phyloP scores from a whole-genome alignment of 2,329 filamentous ascomycete species.

The Fonsecaea pedrosoi region DNA sequence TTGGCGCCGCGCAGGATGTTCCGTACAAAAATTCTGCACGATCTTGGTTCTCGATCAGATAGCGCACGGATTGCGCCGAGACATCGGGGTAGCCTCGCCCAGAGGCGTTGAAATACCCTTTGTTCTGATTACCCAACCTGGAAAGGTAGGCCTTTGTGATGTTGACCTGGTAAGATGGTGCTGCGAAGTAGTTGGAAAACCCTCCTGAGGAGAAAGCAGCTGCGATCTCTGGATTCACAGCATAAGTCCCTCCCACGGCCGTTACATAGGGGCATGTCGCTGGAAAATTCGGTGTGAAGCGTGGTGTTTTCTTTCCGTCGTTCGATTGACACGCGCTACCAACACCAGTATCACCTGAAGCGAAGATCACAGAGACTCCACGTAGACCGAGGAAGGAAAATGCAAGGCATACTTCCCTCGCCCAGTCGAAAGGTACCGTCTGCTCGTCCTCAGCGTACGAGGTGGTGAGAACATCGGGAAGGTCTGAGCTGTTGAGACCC shows the following conservation, averaged over 20 bases:
- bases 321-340: slow-evolving; percentile 63
- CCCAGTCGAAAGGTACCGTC: slow-evolving; percentile 65
- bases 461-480: slow-evolving; percentile 71
- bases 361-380: slow-evolving; percentile 71
- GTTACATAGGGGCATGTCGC: slow-evolving; percentile 69
- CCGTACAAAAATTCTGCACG: slow-evolving; percentile 10
- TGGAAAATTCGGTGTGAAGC: slow-evolving; percentile 63
- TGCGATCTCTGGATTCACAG: slow-evolving; percentile 60
- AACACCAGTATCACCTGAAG: slow-evolving; percentile 68
- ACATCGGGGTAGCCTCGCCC: slow-evolving; percentile 70
- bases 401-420: slow-evolving; percentile 65
- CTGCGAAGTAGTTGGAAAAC: slow-evolving; percentile 58
- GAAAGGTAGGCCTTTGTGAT: slow-evolving; percentile 55
- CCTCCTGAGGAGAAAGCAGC: slow-evolving; percentile 60
- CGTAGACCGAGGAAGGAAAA: slow-evolving; percentile 70
- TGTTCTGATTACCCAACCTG: slow-evolving; percentile 50
- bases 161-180: slow-evolving; percentile 55
- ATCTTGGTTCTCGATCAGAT: slow-evolving; percentile 50
- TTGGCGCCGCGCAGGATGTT: slow-evolving; percentile 58
- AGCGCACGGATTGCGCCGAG: slow-evolving; percentile 61
- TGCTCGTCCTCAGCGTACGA: slow-evolving; percentile 75
- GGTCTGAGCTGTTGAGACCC: slow-evolving; percentile 57
- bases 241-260: slow-evolving; percentile 64
- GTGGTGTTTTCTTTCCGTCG: slow-evolving; percentile 60
- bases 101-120: slow-evolving; percentile 56